phyloP scores from a whole-genome alignment of 2,329 filamentous ascomycete species.

The Tolypocladium guangdongense region DNA sequence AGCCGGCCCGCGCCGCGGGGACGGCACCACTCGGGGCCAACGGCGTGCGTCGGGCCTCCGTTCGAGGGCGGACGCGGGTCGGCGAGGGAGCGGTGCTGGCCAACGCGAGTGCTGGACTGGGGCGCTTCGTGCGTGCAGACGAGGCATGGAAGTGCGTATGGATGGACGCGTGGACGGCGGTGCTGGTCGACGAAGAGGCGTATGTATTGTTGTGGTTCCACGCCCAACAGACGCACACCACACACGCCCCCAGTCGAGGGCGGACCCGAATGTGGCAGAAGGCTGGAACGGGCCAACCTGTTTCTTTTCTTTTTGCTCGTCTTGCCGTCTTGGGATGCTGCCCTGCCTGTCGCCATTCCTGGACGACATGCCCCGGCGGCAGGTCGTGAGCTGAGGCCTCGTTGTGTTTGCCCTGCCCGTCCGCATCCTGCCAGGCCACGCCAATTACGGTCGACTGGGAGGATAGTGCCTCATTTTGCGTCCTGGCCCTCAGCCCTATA shows the following conservation, averaged over 20 bases:
- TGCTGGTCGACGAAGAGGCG: background rate
- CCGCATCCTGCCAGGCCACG: background rate
- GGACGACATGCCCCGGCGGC: background rate
- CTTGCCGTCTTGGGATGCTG: background rate
- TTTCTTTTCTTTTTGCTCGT: background rate
- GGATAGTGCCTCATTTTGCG: background rate
- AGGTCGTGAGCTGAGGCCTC: background rate
- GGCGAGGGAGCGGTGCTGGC: background rate
- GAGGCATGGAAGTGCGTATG: background rate
- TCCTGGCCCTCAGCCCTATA: background rate
- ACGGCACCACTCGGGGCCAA: conserved; percentile 1
- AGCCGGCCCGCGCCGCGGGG: background rate
- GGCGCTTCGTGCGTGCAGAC: background rate
- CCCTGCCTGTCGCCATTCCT: background rate
- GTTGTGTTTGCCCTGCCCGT: background rate
- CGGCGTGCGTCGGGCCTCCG: background rate
- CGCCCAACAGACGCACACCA: background rate
- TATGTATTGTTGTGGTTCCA: too few species aligned
- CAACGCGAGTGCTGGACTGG: background rate
- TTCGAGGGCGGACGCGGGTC: background rate
- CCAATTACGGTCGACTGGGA: background rate
- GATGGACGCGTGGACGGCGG: background rate
- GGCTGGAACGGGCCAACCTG: background rate
- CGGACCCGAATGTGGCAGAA: background rate
- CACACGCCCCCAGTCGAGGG: background rate